These are phyloP conservation scores for Verbena officinalis DNA, from an alignment of 257 asterid genomes.

Conservation along the genomic window DNA sequence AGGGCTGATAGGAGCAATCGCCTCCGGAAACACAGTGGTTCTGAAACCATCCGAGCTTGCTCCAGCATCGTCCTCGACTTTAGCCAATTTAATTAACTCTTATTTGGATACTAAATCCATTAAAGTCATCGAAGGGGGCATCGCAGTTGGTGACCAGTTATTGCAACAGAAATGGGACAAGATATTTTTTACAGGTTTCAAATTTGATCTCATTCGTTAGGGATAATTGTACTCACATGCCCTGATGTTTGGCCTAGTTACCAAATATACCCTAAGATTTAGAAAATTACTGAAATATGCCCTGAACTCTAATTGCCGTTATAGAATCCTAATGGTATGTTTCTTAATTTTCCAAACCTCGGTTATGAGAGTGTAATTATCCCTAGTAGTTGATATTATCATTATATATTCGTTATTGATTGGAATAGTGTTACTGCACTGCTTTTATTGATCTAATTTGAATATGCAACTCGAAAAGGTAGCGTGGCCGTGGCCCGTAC, in stretches of 20 bases:
- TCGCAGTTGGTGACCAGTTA: slow-evolving; percentile 50
- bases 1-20: slow-evolving; percentile 79
- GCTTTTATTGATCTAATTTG: not conserved
- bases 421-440: not conserved
- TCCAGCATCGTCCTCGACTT: slow-evolving; percentile 59
- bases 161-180: slow-evolving; percentile 80
- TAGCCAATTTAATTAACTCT: slow-evolving; percentile 46
- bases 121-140: slow-evolving; percentile 74
- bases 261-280: too few species aligned
- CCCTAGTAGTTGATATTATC: too few species aligned
- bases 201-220: not conserved
- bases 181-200: slow-evolving; percentile 78
- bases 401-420: not conserved
- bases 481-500: slow-evolving; percentile 55
- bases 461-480: slow-evolving; percentile 39
- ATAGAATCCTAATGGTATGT: too few species aligned
- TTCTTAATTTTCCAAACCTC: too few species aligned
- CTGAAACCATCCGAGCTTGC: slow-evolving; percentile 86
- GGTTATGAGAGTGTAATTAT: too few species aligned
- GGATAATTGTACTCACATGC: too few species aligned
- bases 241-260: too few species aligned
- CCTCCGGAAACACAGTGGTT: slow-evolving; percentile 70
- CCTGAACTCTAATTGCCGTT: too few species aligned
- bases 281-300: too few species aligned
- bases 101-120: slow-evolving; percentile 62